phyloP scores from a whole-genome alignment of 352 stramenopile species.

The Globisporangium cederbergense region DNA sequence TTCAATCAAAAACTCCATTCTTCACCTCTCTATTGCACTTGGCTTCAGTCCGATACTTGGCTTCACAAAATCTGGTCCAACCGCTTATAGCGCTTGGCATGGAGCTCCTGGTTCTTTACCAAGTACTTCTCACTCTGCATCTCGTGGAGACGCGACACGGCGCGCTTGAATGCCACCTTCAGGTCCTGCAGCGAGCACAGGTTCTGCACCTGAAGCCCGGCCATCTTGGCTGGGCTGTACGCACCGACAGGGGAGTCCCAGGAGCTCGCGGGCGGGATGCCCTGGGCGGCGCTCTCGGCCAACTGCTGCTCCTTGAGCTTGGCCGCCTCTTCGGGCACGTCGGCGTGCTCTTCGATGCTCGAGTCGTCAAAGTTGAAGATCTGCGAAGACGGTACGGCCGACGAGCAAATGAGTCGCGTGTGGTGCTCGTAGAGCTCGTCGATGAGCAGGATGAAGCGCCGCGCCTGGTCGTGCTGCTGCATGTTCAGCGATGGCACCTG shows the following conservation, averaged over 20 bases:
- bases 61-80: constrained; percentile 23
- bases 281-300: constrained; percentile 28
- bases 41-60: not conserved
- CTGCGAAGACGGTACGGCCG: constrained; percentile 30
- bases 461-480: constrained; percentile 87
- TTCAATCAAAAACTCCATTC: not conserved
- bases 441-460: constrained; percentile 96
- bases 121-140: constrained; percentile 85
- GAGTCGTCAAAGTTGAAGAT: constrained; percentile 78
- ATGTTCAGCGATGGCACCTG: constrained; percentile 86
- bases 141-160: constrained; percentile 78
- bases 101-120: constrained; percentile 36
- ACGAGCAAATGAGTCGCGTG: constrained; percentile 55
- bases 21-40: not conserved
- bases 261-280: constrained; percentile 57
- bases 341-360: constrained; percentile 20
- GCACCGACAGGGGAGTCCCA: constrained; percentile 58
- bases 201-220: constrained; percentile 52
- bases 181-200: constrained; percentile 71
- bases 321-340: constrained; percentile 23
- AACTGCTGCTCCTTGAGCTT: constrained; percentile 38
- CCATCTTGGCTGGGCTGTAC: constrained; percentile 59
- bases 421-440: constrained; percentile 96
- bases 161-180: constrained; percentile 72
- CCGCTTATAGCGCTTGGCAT: constrained; percentile 19